Conservation (phyloP, 805 yeast genomes). For the Ogataea nonfermentans region DNA sequence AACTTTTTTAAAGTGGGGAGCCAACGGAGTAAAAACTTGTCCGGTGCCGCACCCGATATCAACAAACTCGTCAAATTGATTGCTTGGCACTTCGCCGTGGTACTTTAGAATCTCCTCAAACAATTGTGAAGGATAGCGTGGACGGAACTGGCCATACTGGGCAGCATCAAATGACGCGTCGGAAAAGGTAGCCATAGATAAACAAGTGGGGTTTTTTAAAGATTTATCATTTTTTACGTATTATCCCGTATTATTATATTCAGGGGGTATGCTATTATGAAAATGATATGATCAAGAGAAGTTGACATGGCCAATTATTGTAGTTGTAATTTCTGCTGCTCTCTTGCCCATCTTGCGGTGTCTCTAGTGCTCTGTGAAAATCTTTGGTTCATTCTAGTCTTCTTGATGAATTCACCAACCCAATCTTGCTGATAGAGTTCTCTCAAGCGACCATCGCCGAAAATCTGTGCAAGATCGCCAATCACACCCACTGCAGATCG, state of each 20-base stretch:
- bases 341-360: conserved; percentile 98
- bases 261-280: conserved; percentile 7
- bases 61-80: conserved; percentile 37
- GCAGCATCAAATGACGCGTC: conserved; percentile 48
- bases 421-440: conserved; percentile 67
- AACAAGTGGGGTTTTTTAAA: neutral
- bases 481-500: conserved; percentile 85
- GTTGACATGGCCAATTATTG: conserved; percentile 6
- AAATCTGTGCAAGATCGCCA: conserved; percentile 91
- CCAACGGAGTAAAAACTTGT: conserved; percentile 45
- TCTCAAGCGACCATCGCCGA: conserved; percentile 71
- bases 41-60: conserved; percentile 66
- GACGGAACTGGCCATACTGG: conserved; percentile 59
- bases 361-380: conserved; percentile 71
- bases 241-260: conserved; percentile 1
- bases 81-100: conserved; percentile 12
- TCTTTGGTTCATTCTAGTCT: conserved; percentile 60
- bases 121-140: conserved; percentile 58
- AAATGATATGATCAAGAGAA: neutral
- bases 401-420: conserved; percentile 75
- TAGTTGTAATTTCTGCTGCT: conserved; percentile 55
- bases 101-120: conserved; percentile 42
- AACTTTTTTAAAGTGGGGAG: conserved; percentile 36
- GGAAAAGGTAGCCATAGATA: conserved; percentile 62
- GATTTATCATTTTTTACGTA: neutral